These are phyloP conservation scores for Chimonanthus salicifolius DNA, from an alignment of 164 flowering plant species.

Conservation along the genomic window DNA sequence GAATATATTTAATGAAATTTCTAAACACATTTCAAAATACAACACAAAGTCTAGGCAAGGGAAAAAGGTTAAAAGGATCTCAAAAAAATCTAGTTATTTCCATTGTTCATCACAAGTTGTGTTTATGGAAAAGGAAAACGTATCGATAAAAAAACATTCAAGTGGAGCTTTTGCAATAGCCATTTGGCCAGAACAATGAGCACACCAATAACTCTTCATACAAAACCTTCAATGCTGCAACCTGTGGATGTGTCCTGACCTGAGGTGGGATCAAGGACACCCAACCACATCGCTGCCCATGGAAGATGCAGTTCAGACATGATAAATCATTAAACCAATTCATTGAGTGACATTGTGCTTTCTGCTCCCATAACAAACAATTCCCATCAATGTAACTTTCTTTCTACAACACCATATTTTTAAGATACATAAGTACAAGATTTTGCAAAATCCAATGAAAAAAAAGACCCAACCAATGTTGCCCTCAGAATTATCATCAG, in stretches of 20 bases:
- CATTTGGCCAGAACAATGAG: neutral
- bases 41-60: neutral
- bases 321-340: no score
- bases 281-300: no score
- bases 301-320: no score
- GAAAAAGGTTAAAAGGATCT: neutral
- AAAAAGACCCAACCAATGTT: neutral
- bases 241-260: neutral
- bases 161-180: neutral
- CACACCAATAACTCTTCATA: neutral
- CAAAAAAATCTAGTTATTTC: neutral
- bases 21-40: no score
- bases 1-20: no score
- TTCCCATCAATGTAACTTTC: neutral
- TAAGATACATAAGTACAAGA: neutral
- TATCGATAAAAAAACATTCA: no score
- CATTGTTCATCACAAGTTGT: neutral
- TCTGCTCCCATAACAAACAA: neutral
- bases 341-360: no score
- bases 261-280: neutral
- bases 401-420: neutral
- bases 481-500: constrained; percentile 12
- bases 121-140: neutral
- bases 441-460: neutral
- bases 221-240: neutral